Conservation (phyloP, 352 stramenopile genomes). For the Phytophthora hybrid region DNA sequence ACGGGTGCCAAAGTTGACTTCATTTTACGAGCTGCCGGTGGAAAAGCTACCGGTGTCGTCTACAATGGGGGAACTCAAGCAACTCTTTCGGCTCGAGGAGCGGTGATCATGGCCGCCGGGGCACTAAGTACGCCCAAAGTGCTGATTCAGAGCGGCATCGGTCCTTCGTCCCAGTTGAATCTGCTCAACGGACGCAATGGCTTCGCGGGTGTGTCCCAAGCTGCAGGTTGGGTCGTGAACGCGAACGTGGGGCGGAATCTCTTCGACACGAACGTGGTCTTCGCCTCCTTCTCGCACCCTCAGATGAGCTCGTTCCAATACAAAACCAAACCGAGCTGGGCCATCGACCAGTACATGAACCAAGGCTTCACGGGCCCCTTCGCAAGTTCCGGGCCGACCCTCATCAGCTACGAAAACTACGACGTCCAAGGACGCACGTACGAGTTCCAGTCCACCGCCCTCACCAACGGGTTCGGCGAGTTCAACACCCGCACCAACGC, state of each 20-base stretch:
- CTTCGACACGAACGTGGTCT: slow-evolving; percentile 65
- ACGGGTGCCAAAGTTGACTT: slow-evolving; percentile 55
- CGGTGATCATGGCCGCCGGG: slow-evolving; percentile 77
- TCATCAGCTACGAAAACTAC: slow-evolving; percentile 71
- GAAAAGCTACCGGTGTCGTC: slow-evolving; percentile 51
- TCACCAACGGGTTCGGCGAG: slow-evolving; percentile 53
- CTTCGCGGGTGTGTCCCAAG: slow-evolving; percentile 54
- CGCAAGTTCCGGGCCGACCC: slow-evolving; percentile 51
- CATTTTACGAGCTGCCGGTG: slow-evolving; percentile 47
- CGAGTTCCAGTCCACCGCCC: slow-evolving; percentile 62
- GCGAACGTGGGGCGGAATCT: slow-evolving; percentile 59
- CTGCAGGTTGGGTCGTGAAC: slow-evolving; percentile 53
- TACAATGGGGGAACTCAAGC: slow-evolving; percentile 54
- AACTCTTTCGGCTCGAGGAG: slow-evolving; percentile 40
- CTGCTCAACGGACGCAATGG: slow-evolving; percentile 45
- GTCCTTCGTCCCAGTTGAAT: slow-evolving; percentile 56
- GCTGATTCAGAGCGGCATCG: slow-evolving; percentile 80
- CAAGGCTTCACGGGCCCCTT: slow-evolving; percentile 43
- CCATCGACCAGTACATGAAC: slow-evolving; percentile 63
- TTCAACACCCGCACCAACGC: slow-evolving; percentile 41
- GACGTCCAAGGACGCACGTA: slow-evolving; percentile 54
- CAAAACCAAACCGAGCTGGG: slow-evolving; percentile 38
- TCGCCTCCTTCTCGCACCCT: slow-evolving; percentile 54
- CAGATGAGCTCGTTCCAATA: slow-evolving; percentile 60
- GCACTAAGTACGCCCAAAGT: slow-evolving; percentile 80